Conservation (phyloP, 2,329 filamentous ascomycete species). For the Dactylellina cionopaga region DNA sequence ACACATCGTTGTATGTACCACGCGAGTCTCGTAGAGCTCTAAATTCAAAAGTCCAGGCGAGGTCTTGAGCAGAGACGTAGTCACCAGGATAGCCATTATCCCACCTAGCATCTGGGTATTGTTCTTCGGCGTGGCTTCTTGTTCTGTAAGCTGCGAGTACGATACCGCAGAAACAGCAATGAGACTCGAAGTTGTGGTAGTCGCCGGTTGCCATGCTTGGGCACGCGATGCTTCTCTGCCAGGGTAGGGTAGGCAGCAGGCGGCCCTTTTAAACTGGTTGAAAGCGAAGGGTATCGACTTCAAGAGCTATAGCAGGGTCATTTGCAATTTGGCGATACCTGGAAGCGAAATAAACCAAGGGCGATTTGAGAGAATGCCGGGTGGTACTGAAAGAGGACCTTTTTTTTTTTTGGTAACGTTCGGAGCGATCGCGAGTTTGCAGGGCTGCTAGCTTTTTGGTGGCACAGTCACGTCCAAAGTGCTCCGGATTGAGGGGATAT, state of each 20-base stretch:
- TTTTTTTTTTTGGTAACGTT: too few relatives aligned
- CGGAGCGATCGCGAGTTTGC: too few relatives aligned
- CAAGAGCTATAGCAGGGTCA: not conserved
- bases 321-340: not conserved
- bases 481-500: too few relatives aligned
- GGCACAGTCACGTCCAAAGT: too few relatives aligned
- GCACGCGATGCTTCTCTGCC: slow-evolving; percentile 17
- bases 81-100: slow-evolving; percentile 50
- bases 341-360: too few relatives aligned
- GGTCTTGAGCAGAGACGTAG: slow-evolving; percentile 43
- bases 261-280: too few relatives aligned
- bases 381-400: too few relatives aligned
- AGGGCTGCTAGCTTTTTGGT: too few relatives aligned
- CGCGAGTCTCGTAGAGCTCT: slow-evolving; percentile 50
- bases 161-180: slow-evolving; percentile 51
- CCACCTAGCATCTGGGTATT: slow-evolving; percentile 49
- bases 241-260: not conserved
- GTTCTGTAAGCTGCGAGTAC: slow-evolving; percentile 48
- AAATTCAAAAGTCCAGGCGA: slow-evolving; percentile 51
- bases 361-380: not conserved
- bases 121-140: slow-evolving; percentile 37
- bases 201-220: slow-evolving; percentile 38
- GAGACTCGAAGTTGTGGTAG: slow-evolving; percentile 50
- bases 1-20: slow-evolving; percentile 40
- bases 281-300: not conserved